Conservation (phyloP, 129 eudicot species). For the Scalesia atractyloides region DNA sequence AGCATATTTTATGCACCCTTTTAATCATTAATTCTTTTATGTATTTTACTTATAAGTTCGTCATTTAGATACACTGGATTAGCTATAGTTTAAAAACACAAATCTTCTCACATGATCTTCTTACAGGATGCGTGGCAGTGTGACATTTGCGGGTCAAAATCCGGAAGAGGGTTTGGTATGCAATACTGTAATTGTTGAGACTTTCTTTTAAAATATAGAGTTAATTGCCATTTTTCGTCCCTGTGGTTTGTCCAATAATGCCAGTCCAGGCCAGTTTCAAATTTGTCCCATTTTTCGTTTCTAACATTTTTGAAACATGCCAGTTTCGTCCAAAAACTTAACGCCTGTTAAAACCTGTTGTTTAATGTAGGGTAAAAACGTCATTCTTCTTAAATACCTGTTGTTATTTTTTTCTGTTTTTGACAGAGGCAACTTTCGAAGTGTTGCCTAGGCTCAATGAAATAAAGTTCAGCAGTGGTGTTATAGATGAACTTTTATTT, state of each 20-base stretch:
- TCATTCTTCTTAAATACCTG: not conserved
- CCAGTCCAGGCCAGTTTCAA: no score
- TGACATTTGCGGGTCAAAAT: constrained; percentile 80
- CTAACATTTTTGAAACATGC: no score
- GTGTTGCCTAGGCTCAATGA: constrained; percentile 78
- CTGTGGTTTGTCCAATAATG: no score
- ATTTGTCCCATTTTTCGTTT: no score
- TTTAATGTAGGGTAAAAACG: no score
- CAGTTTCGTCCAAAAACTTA: no score
- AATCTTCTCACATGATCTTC: not conserved
- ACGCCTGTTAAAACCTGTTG: no score
- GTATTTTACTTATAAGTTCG: not conserved
- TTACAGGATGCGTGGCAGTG: constrained; percentile 86
- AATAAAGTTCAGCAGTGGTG: constrained; percentile 79
- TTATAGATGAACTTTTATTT: constrained; percentile 70
- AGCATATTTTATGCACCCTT: constrained; percentile 5
- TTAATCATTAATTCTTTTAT: constrained; percentile 4
- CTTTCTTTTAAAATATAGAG: not conserved
- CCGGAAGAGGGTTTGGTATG: constrained; percentile 85
- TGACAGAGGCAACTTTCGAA: constrained; percentile 78
- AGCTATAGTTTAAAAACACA: not conserved
- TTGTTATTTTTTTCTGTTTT: not conserved
- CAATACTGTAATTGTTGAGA: not conserved
- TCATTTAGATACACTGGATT: not conserved
- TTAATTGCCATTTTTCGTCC: no score